A percentile compares a stretch with the other conserved stretches of the same genome.
phyloP scores from a whole-genome alignment of 2,329 filamentous ascomycete species.

The Colletotrichum gloeosporioides region DNA sequence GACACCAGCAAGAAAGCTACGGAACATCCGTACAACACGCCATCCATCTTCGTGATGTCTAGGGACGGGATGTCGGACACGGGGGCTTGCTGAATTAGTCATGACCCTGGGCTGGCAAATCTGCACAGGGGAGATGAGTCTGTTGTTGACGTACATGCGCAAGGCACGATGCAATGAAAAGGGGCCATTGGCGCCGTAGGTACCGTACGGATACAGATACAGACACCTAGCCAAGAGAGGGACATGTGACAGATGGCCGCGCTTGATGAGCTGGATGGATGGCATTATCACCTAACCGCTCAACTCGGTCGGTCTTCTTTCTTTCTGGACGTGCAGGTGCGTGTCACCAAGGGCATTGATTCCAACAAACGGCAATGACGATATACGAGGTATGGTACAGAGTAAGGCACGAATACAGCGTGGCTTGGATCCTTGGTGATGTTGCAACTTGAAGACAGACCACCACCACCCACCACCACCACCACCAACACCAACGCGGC shows the following conservation, averaged over 20 bases:
- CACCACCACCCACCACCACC: not conserved
- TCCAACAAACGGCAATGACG: not conserved
- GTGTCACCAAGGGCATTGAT: not conserved
- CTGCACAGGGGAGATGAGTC: slow-evolving; percentile 2
- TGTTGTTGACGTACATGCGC: not conserved
- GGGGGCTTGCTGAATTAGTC: not conserved
- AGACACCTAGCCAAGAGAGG: not conserved
- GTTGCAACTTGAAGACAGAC: not conserved
- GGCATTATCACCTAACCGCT: not conserved
- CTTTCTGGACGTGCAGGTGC: not conserved
- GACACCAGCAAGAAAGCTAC: not conserved
- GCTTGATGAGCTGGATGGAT: not conserved
- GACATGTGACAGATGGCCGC: not conserved
- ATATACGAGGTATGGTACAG: slow-evolving; percentile 2
- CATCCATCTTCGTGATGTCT: not conserved
- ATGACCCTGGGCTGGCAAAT: not conserved
- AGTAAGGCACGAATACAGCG: not conserved
- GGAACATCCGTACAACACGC: not conserved
- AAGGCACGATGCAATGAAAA: not conserved
- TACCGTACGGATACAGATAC: not conserved
- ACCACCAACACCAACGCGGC: not conserved
- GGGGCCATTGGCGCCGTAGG: not conserved
- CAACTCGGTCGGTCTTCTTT: not conserved
- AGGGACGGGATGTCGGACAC: not conserved
- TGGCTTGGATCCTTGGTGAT: not conserved